Conservation (phyloP, 1,139 yeast species). For the Blastobotrys aristatus region DNA sequence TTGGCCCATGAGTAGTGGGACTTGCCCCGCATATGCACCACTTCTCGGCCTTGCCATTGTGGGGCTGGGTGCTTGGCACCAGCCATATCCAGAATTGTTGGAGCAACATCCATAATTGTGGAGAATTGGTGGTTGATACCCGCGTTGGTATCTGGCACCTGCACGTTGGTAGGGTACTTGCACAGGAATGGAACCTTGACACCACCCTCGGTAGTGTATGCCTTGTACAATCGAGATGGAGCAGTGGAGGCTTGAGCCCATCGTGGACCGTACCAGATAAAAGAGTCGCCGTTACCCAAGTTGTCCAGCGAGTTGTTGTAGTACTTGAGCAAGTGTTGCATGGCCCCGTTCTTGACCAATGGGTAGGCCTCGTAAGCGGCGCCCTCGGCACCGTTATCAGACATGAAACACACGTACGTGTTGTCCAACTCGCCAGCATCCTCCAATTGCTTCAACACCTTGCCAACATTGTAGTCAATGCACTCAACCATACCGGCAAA, state of each 20-base stretch:
- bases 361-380: constrained; percentile 53
- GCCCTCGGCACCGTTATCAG: constrained; percentile 60
- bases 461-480: constrained; percentile 47
- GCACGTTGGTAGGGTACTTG: constrained; percentile 8
- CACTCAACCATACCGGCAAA: constrained; percentile 61
- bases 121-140: constrained; percentile 35
- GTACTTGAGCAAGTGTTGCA: constrained; percentile 21
- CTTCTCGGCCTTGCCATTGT: constrained; percentile 38
- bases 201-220: constrained; percentile 53
- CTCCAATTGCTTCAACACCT: constrained; percentile 41
- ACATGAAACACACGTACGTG: constrained; percentile 51
- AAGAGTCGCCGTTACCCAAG: constrained; percentile 46
- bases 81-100: constrained; percentile 49
- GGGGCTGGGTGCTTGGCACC: constrained; percentile 43
- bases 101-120: constrained; percentile 55
- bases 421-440: constrained; percentile 43
- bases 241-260: constrained; percentile 68
- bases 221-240: constrained; percentile 48
- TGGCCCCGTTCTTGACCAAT: constrained; percentile 26
- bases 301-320: constrained; percentile 45
- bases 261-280: constrained; percentile 50
- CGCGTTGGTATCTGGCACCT: not conserved
- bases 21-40: constrained; percentile 41
- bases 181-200: constrained; percentile 50
- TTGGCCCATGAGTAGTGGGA: constrained; percentile 35